A percentile compares a stretch with the other conserved stretches of the same genome.
Conservation (phyloP, 371 early-diverging fungal genomes). For the Choanephora cucurbitarum region DNA sequence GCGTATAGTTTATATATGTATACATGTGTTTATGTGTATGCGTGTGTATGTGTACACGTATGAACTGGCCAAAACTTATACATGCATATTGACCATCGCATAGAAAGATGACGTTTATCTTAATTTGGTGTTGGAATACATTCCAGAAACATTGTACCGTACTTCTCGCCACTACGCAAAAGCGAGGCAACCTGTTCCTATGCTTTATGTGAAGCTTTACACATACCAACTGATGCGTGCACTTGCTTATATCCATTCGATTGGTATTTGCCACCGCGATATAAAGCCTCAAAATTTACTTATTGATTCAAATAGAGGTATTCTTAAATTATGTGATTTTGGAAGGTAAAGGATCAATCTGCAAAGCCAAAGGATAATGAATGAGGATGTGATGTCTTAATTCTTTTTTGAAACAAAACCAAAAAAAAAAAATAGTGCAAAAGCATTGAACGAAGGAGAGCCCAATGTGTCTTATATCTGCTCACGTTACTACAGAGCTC, state of each 20-base stretch:
- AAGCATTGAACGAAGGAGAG: slow-evolving; percentile 90
- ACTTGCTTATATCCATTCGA: slow-evolving; percentile 94
- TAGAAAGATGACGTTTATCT: slow-evolving; percentile 79
- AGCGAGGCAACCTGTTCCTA: slow-evolving; percentile 88
- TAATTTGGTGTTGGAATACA: slow-evolving; percentile 81
- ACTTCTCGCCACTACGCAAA: slow-evolving; percentile 80
- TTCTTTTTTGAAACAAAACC: too few species aligned
- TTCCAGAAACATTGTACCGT: slow-evolving; percentile 87
- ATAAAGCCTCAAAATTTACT: slow-evolving; percentile 78
- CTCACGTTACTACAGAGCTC: slow-evolving; percentile 98
- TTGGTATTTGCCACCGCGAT: slow-evolving; percentile 67
- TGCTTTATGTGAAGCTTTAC: slow-evolving; percentile 87
- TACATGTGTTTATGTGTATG: neutral
- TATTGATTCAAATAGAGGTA: slow-evolving; percentile 76
- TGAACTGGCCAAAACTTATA: too few species aligned
- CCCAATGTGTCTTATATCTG: slow-evolving; percentile 98
- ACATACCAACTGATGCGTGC: slow-evolving; percentile 97
- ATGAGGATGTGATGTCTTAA: too few species aligned
- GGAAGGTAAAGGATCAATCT: slow-evolving; percentile 66
- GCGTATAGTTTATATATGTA: neutral
- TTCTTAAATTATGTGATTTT: slow-evolving; percentile 98
- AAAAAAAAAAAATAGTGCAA: slow-evolving; percentile 90
- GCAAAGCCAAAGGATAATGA: neutral
- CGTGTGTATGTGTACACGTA: too few species aligned
- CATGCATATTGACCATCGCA: neutral